Evolutionary conservation across 129 eudicot species (phyloP).

Genomic region (Kitagawia praeruptora): DNA sequence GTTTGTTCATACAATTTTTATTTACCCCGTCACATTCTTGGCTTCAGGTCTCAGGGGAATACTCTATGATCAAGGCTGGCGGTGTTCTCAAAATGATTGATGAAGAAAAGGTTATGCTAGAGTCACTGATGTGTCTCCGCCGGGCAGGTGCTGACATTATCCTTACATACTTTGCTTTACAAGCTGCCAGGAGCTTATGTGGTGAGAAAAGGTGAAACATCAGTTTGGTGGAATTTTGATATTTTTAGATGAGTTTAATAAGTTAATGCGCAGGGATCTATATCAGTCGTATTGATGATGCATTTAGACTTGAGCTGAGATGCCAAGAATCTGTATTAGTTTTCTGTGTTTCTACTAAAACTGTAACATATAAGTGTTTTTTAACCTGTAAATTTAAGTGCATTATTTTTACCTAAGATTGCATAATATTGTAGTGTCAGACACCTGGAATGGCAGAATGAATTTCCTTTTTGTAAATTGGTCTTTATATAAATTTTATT

Average conservation of each 20-base stretch:
- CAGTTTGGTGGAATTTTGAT: neutral
- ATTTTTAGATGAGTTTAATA: neutral
- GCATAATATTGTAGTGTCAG: neutral
- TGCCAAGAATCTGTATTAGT: neutral
- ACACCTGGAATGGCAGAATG: neutral
- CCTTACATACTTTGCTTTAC: slow-evolving; percentile 58
- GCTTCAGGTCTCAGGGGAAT: slow-evolving; percentile 72
- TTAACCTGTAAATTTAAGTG: neutral
- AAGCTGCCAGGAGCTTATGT: slow-evolving; percentile 48
- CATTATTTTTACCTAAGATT: neutral
- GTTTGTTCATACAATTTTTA: neutral
- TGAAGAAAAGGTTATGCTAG: slow-evolving; percentile 87
- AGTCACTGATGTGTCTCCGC: slow-evolving; percentile 82
- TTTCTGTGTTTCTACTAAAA: neutral
- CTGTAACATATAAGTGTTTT: neutral
- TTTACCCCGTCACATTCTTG: neutral
- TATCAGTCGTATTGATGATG: neutral
- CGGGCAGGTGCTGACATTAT: slow-evolving; percentile 75
- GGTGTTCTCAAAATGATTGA: slow-evolving; percentile 90
- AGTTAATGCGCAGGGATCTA: neutral
- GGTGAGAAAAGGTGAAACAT: slow-evolving; percentile 41
- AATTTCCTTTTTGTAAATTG: too few species aligned
- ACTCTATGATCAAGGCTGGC: slow-evolving; percentile 96
- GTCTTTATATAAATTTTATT: too few species aligned
- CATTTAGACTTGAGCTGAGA: neutral